Conservation (phyloP, 768 basidiomycete genomes). For the Rhizopogon vinicolor region DNA sequence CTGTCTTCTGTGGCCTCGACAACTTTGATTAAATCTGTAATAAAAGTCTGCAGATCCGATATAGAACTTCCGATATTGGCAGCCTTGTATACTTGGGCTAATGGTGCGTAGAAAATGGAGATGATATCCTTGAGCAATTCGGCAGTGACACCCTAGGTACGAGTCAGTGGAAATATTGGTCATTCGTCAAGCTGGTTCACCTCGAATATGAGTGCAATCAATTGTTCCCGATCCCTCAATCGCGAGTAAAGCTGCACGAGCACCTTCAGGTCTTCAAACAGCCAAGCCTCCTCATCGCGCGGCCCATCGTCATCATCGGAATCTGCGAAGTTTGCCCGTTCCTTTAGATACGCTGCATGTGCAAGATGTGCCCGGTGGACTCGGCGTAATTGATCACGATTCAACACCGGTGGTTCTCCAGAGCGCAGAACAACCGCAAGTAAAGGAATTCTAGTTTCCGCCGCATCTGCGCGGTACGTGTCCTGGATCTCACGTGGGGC, state of each 20-base stretch:
- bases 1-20: conserved; percentile 90
- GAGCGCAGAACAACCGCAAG: conserved; percentile 78
- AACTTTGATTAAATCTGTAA: conserved; percentile 92
- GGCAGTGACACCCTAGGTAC: conserved; percentile 78
- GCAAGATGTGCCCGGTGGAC: conserved; percentile 76
- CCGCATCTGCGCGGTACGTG: conserved; percentile 76
- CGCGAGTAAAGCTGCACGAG: conserved; percentile 75
- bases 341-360: conserved; percentile 66
- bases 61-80: conserved; percentile 96
- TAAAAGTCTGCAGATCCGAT: conserved; percentile 86
- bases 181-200: conserved; percentile 33
- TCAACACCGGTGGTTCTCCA: conserved; percentile 68
- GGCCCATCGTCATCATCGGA: conserved; percentile 95
- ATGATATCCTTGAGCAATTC: conserved; percentile 97
- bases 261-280: conserved; percentile 87
- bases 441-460: conserved; percentile 65
- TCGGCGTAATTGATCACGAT: conserved; percentile 74
- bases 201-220: conserved; percentile 94
- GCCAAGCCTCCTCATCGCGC: conserved; percentile 91
- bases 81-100: conserved; percentile 96
- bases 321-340: conserved; percentile 58
- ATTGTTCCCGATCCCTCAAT: conserved; percentile 82
- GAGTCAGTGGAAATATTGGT: not conserved
- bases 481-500: conserved; percentile 88
- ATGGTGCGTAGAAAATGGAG: conserved; percentile 95